A percentile compares a stretch with the other conserved stretches of the same genome.
Conservation (phyloP, 441 rosid genomes). For the Syzygium syzygioides region DNA sequence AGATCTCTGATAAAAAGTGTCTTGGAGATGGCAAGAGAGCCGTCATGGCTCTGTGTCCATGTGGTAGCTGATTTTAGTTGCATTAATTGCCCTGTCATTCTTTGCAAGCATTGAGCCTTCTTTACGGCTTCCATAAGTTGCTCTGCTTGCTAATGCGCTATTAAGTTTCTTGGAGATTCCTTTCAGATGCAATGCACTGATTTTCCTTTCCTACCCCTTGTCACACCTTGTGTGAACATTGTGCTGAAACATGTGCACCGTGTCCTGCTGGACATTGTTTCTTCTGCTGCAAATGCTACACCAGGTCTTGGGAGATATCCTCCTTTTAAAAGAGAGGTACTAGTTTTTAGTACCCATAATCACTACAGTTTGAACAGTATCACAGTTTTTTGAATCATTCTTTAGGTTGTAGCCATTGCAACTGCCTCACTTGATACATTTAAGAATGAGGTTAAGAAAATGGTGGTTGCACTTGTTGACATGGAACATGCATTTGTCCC, state of each 20-base stretch:
- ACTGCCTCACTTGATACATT: slow-evolving; percentile 79
- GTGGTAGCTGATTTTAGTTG: slow-evolving; percentile 40
- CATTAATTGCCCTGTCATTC: not conserved
- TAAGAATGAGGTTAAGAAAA: slow-evolving; percentile 78
- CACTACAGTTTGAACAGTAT: not conserved
- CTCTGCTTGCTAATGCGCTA: not conserved
- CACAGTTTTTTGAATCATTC: not conserved
- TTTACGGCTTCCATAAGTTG: not conserved
- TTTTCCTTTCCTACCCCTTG: not conserved
- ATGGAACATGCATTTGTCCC: slow-evolving; percentile 99
- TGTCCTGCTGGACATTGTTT: slow-evolving; percentile 78
- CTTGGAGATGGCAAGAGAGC: slow-evolving; percentile 93
- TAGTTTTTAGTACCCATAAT: not conserved
- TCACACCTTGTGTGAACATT: not conserved
- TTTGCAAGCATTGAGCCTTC: not conserved
- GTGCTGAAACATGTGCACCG: slow-evolving; percentile 61
- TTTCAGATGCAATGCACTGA: not conserved
- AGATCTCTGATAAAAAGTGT: slow-evolving; percentile 91
- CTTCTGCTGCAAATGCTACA: slow-evolving; percentile 84
- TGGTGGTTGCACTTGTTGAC: slow-evolving; percentile 95
- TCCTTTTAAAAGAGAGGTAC: slow-evolving; percentile 92
- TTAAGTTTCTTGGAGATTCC: not conserved
- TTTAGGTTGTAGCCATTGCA: slow-evolving; percentile 81
- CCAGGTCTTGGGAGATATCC: slow-evolving; percentile 98
- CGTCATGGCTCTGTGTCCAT: slow-evolving; percentile 79